A percentile compares a stretch with the other conserved stretches of the same genome.
These are phyloP conservation scores for Lolium multiflorum DNA, from an alignment of 176 grass and related monocot species.

Conservation along the genomic window DNA sequence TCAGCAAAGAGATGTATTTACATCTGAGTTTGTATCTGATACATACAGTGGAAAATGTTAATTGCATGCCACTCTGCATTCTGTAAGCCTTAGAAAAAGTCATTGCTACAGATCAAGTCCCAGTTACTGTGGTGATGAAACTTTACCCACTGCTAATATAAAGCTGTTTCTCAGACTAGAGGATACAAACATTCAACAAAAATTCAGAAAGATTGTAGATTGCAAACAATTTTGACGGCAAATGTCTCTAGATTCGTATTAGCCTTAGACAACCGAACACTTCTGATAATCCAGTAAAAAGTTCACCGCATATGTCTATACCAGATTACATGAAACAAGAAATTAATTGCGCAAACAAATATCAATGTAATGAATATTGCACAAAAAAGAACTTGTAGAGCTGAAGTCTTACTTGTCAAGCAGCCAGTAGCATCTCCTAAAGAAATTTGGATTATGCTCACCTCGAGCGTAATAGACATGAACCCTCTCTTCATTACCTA, in stretches of 20 bases:
- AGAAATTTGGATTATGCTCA: slow-evolving; percentile 93
- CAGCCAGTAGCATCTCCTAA: slow-evolving; percentile 93
- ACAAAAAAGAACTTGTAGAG: slow-evolving; percentile 1
- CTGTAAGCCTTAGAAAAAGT: not conserved
- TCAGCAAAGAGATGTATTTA: slow-evolving; percentile 34
- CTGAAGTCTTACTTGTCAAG: slow-evolving; percentile 82
- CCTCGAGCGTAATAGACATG: slow-evolving; percentile 99
- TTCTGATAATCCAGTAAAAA: slow-evolving; percentile 3
- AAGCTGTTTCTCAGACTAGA: slow-evolving; percentile 34
- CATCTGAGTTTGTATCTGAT: slow-evolving; percentile 32
- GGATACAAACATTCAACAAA: slow-evolving; percentile 7
- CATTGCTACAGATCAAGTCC: slow-evolving; percentile 27
- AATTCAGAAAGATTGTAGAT: not conserved
- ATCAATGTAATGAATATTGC: slow-evolving; percentile 29
- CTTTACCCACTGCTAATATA: slow-evolving; percentile 25
- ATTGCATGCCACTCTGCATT: slow-evolving; percentile 29
- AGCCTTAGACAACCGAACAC: not conserved
- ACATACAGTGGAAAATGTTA: slow-evolving; percentile 25
- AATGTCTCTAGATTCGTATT: slow-evolving; percentile 32
- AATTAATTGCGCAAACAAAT: not conserved
- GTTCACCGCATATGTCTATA: not conserved
- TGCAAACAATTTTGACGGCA: slow-evolving; percentile 13
- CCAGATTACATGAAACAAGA: slow-evolving; percentile 15
- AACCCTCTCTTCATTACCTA: slow-evolving; percentile 94
- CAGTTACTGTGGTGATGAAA: slow-evolving; percentile 3